A percentile compares a stretch with the other conserved stretches of the same genome.
Conservation (phyloP, 2,329 filamentous ascomycete species). For the Monosporascus sp. region DNA sequence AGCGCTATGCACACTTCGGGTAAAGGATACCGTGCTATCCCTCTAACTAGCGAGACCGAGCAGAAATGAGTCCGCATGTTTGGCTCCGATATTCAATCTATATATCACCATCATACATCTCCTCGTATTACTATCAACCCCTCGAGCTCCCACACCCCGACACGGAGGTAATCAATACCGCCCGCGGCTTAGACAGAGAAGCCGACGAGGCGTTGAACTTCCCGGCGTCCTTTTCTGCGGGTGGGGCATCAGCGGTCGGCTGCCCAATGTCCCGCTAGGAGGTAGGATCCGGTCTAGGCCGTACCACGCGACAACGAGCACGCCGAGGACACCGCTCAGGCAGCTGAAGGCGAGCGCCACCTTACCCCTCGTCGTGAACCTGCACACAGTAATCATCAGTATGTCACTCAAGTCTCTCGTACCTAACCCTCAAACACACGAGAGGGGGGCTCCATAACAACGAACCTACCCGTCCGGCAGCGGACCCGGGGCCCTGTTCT, state of each 20-base stretch:
- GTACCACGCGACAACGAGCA: no score
- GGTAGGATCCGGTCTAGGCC: no score
- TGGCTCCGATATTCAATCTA: no score
- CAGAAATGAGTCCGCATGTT: no score
- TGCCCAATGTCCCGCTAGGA: no score
- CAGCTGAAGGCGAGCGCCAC: conserved; percentile 71
- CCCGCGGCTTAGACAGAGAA: not conserved
- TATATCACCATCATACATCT: no score
- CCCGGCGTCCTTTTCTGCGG: not conserved
- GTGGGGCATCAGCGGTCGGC: conserved; percentile 17
- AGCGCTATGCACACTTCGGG: no score
- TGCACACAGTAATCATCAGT: conserved; percentile 12
- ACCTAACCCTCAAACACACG: not conserved
- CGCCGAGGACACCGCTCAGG: no score
- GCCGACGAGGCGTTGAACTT: not conserved
- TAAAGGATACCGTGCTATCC: no score
- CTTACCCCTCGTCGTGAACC: conserved; percentile 65
- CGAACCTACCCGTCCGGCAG: conserved; percentile 55
- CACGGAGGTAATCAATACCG: not conserved
- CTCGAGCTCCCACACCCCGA: not conserved
- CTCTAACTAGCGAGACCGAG: no score
- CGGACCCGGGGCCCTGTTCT: conserved; percentile 48
- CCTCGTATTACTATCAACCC: not conserved
- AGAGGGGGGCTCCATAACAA: not conserved
- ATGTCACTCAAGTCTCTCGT: not conserved